Evolutionary conservation across 805 yeast genomes (phyloP), one percentile per base, ranked within the genome.

Genomic region (Ogataea polymorpha): DNA sequence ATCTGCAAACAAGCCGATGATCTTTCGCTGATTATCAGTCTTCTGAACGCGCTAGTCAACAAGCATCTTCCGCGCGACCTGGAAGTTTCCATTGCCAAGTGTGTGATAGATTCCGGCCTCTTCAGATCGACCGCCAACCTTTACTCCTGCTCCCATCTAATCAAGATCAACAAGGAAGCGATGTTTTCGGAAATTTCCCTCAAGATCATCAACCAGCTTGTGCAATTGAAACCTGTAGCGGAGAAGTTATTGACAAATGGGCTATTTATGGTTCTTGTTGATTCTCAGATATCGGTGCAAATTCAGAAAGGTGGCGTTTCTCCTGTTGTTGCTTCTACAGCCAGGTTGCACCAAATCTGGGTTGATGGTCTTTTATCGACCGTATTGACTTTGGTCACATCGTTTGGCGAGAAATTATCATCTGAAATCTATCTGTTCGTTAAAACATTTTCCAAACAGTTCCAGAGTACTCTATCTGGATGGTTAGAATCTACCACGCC

Each of bases 341-440:
- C 58, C 1, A 50, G 51, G 32, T 62, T 85, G 44, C 91, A 89
- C 58, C 72, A 75, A 38, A 67, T 86, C n/a, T 90, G 97, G 97
- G 74, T 79, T n/a, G 79, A 82, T 53, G 96, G 96, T 1, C 63
- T 90, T 13, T 66, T 90, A 23, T 80, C 93, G 0, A 75, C 86
- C 5, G 65, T 84, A 15, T 63, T 86, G 36, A 66, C 76, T 1
- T 61, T 86, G 12, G 56, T 87, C 28, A 70, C 80, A 20, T 74
- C 72, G 35, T 76, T 88, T 44, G 91, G 91, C 1, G 72, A 72
- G 1, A 70, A 77, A 31, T 67, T 83, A 2, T 50, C 82, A 1
- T 80, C 87, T 2, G 93, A 87, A 42, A 64, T 80, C 6, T 74
- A 83, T 44, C 65, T 77, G 32, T 84, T 87, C 46, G 68, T 81